Evolutionary conservation across 2,329 filamentous ascomycete genomes (phyloP), one percentile per base, ranked within the genome.

Genomic region (Cladosporium cucumerinum): DNA sequence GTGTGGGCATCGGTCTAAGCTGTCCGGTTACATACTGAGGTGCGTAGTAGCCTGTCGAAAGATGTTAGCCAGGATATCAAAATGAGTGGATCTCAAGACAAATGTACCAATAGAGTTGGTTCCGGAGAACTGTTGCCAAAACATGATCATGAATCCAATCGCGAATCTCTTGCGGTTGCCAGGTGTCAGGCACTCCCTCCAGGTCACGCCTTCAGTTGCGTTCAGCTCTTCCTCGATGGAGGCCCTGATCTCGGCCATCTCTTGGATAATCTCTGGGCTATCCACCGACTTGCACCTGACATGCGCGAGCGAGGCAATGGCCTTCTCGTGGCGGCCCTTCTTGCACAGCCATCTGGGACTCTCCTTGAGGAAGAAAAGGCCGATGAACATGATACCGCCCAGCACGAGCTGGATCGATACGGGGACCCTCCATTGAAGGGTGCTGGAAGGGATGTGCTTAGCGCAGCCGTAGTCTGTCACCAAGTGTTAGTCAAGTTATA

Each of bases 341-440:
- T 82, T 78, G 69, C 84, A 83, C 51, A 69, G 68, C 72, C 72
- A 73, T 61, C 68, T 57, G 16, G 69, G 70, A 2, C 63, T 65
- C 34, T 84, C 82, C 55, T 69, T 69, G 26, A 70, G 72, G 66
- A 73, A 72, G 65, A 66, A 73, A 43, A 84, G 79, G 3, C 81
- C 80, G 25, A 82, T 39, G 5, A 78, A 66, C 16, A 84, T 80
- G 30, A 88, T 75, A 5, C 86, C 70, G 1, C 87, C 87, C 0
- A 88, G 88, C 5, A 90, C 78, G 60, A 81, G 83, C 73, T 91
- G 88, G 63, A 89, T 80, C 4, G 85, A 82, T 4, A 90, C 79
- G 0, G 89, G 88, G 0, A 90, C 79, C 34, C 87, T 54, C 66
- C 66, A 66, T 28, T 68, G 66, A 12, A 69, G 65, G 10, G 75